These are phyloP conservation scores for Leccinum pseudoinsigne DNA, from an alignment of 1,284 basidiomycete species.

Conservation along the genomic window DNA sequence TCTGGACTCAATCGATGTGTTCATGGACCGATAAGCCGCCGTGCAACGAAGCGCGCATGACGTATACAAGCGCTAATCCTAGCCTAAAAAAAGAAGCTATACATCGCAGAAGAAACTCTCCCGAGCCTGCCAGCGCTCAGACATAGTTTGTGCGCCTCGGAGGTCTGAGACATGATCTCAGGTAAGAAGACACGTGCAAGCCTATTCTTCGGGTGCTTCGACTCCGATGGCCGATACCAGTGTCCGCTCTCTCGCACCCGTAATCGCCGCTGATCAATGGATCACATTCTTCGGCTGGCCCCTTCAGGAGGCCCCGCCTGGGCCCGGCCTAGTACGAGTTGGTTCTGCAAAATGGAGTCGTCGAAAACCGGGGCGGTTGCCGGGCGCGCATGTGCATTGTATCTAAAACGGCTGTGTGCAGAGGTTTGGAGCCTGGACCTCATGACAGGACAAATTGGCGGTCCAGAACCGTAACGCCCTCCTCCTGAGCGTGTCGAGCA, in stretches of 20 bases:
- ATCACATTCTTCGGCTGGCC: background rate
- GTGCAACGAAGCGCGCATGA: background rate
- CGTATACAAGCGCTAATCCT: background rate
- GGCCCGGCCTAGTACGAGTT: background rate
- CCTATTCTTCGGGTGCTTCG: background rate
- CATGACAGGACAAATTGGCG: background rate
- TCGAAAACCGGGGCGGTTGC: background rate
- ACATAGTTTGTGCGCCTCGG: background rate
- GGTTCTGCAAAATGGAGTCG: background rate
- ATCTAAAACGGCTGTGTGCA: background rate
- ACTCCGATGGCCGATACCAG: background rate
- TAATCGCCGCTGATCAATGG: background rate
- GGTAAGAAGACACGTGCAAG: background rate
- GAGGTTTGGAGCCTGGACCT: background rate
- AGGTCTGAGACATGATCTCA: background rate
- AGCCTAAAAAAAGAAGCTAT: background rate
- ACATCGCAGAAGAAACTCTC: background rate
- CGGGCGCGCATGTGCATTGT: background rate
- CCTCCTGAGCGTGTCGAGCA: too few species aligned
- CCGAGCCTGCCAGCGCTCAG: too few species aligned
- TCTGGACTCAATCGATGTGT: background rate
- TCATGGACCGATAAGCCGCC: background rate
- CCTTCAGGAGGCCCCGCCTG: background rate
- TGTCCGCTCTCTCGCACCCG: background rate
- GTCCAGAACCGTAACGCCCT: background rate